Percentiles rank a stretch among this genome's conserved stretches.
Conservation (phyloP, 108 stramenopile species). For the Aurantiochytrium sp. region DNA sequence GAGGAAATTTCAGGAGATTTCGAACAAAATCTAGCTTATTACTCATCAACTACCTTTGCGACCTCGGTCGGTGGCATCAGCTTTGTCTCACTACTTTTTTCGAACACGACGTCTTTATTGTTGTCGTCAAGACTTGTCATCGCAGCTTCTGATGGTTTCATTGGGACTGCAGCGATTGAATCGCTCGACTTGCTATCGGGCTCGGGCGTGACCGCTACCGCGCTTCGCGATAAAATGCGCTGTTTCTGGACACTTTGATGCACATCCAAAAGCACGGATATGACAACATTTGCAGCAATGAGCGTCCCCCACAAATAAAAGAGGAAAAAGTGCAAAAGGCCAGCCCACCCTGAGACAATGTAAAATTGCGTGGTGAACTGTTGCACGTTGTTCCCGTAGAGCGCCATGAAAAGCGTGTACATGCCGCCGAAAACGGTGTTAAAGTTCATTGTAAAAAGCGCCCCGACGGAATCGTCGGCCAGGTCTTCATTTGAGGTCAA, state of each 20-base stretch:
- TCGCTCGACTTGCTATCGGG: too few species aligned
- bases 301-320: neutral
- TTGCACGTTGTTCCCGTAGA: conserved; percentile 7
- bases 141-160: too few species aligned
- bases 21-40: too few species aligned
- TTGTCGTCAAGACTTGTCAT: too few species aligned
- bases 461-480: neutral
- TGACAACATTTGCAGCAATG: neutral
- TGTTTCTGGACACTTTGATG: neutral
- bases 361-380: neutral
- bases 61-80: too few species aligned
- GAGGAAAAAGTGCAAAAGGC: neutral
- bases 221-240: too few species aligned
- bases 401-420: neutral
- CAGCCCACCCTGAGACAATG: neutral
- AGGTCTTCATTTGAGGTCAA: neutral
- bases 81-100: too few species aligned
- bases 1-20: too few species aligned
- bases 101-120: too few species aligned
- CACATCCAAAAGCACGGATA: neutral
- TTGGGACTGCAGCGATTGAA: too few species aligned
- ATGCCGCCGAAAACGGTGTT: neutral
- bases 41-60: too few species aligned
- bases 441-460: neutral
- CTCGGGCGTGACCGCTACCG: too few species aligned